Conservation (phyloP, 164 flowering plant genomes). For the Akebia trifoliata region DNA sequence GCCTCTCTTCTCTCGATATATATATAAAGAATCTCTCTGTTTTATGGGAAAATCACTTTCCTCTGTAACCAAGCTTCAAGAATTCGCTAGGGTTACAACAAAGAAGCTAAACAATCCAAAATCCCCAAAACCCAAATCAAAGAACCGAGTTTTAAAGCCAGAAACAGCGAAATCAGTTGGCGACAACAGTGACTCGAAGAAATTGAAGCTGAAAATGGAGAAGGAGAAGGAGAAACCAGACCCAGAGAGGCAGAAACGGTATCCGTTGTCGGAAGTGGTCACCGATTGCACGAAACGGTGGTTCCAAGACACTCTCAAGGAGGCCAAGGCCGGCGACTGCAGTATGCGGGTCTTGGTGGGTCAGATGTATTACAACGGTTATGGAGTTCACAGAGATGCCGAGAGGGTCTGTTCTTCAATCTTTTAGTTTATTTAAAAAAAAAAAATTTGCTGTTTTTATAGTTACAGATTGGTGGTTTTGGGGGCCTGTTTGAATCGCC, state of each 20-base stretch:
- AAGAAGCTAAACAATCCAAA: slow-evolving; percentile 1
- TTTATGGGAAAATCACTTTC: slow-evolving; percentile 20
- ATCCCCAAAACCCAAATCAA: slow-evolving; percentile 12
- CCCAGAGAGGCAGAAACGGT: slow-evolving; percentile 22
- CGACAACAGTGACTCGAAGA: neutral
- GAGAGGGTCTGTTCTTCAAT: slow-evolving; percentile 42
- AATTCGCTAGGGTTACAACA: slow-evolving; percentile 12
- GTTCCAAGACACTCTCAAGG: slow-evolving; percentile 79
- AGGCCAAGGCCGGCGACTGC: slow-evolving; percentile 74
- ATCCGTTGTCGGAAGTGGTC: slow-evolving; percentile 65
- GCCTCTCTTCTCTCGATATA: too few relatives aligned
- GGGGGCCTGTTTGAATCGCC: too few relatives aligned
- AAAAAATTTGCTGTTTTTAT: neutral
- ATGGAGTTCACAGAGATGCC: slow-evolving; percentile 64
- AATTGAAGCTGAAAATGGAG: slow-evolving; percentile 12
- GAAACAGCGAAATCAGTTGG: slow-evolving; percentile 9
- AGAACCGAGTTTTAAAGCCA: slow-evolving; percentile 1
- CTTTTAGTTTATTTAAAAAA: neutral
- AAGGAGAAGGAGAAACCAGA: slow-evolving; percentile 16
- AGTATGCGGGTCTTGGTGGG: slow-evolving; percentile 84
- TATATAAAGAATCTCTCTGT: neutral
- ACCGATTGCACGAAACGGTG: slow-evolving; percentile 69
- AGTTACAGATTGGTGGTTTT: neutral
- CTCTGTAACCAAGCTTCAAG: slow-evolving; percentile 10
- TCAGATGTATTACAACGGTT: slow-evolving; percentile 84